A percentile compares a stretch with the other conserved stretches of the same genome.
phyloP scores from a whole-genome alignment of 352 stramenopile species.

The Thalassiosira livingstoniorum region DNA sequence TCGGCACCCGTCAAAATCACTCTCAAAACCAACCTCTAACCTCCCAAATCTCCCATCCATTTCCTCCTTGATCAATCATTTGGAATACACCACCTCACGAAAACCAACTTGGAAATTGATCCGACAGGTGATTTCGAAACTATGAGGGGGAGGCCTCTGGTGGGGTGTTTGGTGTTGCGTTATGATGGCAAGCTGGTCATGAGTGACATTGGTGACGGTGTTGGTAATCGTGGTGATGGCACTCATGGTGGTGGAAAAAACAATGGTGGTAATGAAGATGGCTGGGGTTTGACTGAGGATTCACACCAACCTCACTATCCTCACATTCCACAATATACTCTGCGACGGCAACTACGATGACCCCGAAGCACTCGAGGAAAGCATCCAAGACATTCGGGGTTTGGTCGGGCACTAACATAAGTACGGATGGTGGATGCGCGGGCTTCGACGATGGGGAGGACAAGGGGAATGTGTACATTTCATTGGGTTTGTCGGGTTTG shows the following conservation, averaged over 20 bases:
- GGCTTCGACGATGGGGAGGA: conserved; percentile 13
- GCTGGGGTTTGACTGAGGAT: conserved; percentile 47
- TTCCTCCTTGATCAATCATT: conserved; percentile 69
- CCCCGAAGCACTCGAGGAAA: conserved; percentile 59
- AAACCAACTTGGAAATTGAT: conserved; percentile 61
- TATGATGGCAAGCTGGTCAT: conserved; percentile 12
- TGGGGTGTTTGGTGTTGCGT: conserved; percentile 52
- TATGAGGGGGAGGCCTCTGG: conserved; percentile 63
- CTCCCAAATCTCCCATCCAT: conserved; percentile 36
- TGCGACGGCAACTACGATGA: conserved; percentile 63
- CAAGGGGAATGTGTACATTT: conserved; percentile 55
- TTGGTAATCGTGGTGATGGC: conserved; percentile 40
- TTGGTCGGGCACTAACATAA: conserved; percentile 44
- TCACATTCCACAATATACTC: conserved; percentile 65
- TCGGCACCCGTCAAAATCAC: conserved; percentile 18
- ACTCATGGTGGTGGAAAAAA: conserved; percentile 62
- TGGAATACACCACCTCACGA: conserved; percentile 67
- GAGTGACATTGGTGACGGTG: conserved; percentile 43
- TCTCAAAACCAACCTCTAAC: conserved; percentile 29
- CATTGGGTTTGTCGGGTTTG: too few relatives aligned
- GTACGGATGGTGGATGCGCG: conserved; percentile 26
- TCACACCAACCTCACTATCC: too few relatives aligned
- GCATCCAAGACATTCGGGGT: conserved; percentile 55
- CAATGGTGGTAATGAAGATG: conserved; percentile 73
- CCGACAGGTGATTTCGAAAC: conserved; percentile 64